Evolutionary conservation across 331 rosid genomes (phyloP), one percentile per base, ranked within the genome.

Genomic region (Phaseolus coccineus): DNA sequence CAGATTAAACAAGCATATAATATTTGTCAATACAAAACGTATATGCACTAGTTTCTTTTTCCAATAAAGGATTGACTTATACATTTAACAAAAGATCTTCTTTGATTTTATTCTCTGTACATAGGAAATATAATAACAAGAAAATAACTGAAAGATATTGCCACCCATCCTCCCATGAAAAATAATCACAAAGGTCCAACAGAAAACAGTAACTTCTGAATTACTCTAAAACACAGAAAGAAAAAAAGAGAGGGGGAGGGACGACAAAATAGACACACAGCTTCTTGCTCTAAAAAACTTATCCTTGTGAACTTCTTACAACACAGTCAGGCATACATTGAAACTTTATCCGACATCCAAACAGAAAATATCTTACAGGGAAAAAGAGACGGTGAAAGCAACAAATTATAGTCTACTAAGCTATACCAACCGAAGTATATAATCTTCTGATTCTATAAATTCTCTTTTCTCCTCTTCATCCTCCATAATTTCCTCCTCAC

Each of bases 381-480:
- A 77, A 72, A 69, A 75, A 12, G 39, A 53, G 64, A 77, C 27
- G 14, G 47, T 22, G 25, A 77, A 73, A 83, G 62, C 80, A 74
- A 30, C 15, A 61, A 71, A 67, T 56, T 59, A 71, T 79, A 68
- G 69, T 83, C 71, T 71, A 52, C 56, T 83, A 72, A 74, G 76
- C 57, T 79, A 77, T 81, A 91, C 96, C 80, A 80, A 96, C 99
- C 99, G 37, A 80, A 96, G 94, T 84, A 96, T 85, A 79, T 74
- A 96, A 90, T 96, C 98, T 88, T 96, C 99, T 57, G 96, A 87
- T 71, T 96, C 98, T 64, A 90, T 81, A 87, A 90, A 96, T 47
- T 86, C 87, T 86, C 90, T 91, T 81, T 93, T 93, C 44, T 94
- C 98, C 84, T 93, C 99, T 88, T 93, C 98, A 11, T 93, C 99